phyloP scores from a whole-genome alignment of 345 rosid species.

The Rubroshorea leprosula region DNA sequence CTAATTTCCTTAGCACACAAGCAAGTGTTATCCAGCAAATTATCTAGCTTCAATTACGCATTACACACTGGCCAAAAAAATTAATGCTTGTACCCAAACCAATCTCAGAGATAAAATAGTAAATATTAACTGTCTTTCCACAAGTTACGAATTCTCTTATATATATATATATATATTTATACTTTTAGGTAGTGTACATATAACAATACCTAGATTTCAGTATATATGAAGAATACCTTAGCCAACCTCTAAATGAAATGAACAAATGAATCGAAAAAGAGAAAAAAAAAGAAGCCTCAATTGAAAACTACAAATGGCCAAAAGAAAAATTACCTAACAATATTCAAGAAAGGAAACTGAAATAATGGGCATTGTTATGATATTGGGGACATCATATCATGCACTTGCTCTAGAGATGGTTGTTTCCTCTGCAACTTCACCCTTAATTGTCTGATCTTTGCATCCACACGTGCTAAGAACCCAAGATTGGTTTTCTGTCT shows the following conservation, averaged over 20 bases:
- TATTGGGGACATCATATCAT: constrained; percentile 34
- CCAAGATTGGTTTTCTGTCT: constrained; percentile 93
- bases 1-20: no score
- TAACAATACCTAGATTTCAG: constrained; percentile 25
- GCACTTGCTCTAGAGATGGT: constrained; percentile 26
- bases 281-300: constrained; percentile 7
- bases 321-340: constrained; percentile 3
- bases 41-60: no score
- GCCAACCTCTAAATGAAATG: constrained; percentile 19
- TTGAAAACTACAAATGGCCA: constrained; percentile 22
- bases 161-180: no score
- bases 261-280: constrained; percentile 20
- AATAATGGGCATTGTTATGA: constrained; percentile 23
- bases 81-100: no score
- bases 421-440: constrained; percentile 63
- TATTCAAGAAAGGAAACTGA: constrained; percentile 1
- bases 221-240: constrained; percentile 24
- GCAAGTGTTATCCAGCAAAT: no score
- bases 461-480: constrained; percentile 89
- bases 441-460: constrained; percentile 70
- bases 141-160: no score
- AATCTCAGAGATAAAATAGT: no score
- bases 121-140: no score
- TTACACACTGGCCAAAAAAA: no score
- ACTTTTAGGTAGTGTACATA: constrained; percentile 25